Base-by-base conservation (phyloP, 192 early-diverging fungal species). In the Spizellomyces sp. region DNA sequence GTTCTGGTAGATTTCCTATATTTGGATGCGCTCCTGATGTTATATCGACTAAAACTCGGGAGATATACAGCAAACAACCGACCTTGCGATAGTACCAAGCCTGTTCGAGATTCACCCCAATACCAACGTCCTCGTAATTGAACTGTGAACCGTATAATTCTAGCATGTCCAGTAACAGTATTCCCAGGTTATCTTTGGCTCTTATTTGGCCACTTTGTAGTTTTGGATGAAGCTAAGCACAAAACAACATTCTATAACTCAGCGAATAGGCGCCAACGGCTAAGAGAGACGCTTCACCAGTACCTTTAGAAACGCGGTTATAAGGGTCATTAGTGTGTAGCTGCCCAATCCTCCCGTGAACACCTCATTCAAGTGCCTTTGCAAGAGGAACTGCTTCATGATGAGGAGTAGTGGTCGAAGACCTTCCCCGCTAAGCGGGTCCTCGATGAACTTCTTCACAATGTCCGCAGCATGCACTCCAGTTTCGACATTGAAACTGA, bases 161-260 rank as follows among this genome's bases (percentile, higher is more conserved):
- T 57, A 98, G 89, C 52, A 96, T 93, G 74, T 98, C 96, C 8
- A 95, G 80, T 41, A 98, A 66, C n/a, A 98, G 75, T 6, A 93
- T 84, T 21, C 95, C 96, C 19, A 98, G 70, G 77, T 97, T 98
- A 8, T 89, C 76, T 43, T 73, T 19, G 0, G 90, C 73, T 17
- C 86, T 80, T 17, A 96, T 85, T 9, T 76, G 77, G 14, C 88
- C 85, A 9, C 80, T 78, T 64, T 86, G 87, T 0, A 98, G 68
- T 9, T 82, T 77, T 7, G 95, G 94, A 71, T 98, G 96, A 78
- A 91, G 81, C 85, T 95, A 71, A 14, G 3, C 27, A 45, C 5
- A 61, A 58, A 68, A 36, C 22, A 17, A 59, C 59, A 77, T 36
- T 36, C 27, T 3, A 36, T 54, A 78, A 56, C 14, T n/a, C 45